Base-by-base conservation (phyloP, 352 stramenopile genomes). In the Saprolegnia diclina region DNA sequence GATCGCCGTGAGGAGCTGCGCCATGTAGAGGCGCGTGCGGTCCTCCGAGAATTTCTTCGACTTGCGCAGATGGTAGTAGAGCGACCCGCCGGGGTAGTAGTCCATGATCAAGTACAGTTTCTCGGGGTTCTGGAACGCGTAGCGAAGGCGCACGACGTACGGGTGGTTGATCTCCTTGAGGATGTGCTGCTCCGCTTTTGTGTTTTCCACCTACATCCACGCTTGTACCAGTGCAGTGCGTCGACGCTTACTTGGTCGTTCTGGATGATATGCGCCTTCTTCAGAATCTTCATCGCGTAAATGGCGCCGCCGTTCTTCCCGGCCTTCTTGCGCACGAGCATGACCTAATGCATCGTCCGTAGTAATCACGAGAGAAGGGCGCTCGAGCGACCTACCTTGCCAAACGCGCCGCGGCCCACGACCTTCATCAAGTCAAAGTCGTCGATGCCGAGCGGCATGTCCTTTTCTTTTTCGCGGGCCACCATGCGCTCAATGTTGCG, bases 81-180 rank as follows among this genome's bases (percentile, higher is more conserved):
- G 92, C 0, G 85, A 94, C 2, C 88, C 88, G 35, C 88, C 88
- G 5, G 88, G 89, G 67, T 97, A 96, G 74, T 98, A 98, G 67
- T 98, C 93, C 85, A 97, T 97, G 56, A 98, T 92, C 62, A 98
- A 75, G 72, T 99, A 99, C 10, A 99, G 73, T 52, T 94, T 94
- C 53, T 96, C 87, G 0, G 83, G 53, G 67, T 93, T 96, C 71
- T 96, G 88, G 74, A 96, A 95, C 5, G 88, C 88, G 65, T 88
- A 94, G 5, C 88, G 86, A 44, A 96, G 64, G 0, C 85, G 87
- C 38, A 95, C 88, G 14, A 96, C 81, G 67, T 88, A 96, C 22
- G 88, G 88, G 57, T 96, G 88, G 75, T 82, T 92, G 71, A 94
- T 96, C 65, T 93, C 86, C 72, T 94, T 94, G 14, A 96, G 66